Evolutionary conservation across 2,329 filamentous ascomycete species (phyloP), one percentile per base, ranked within the genome.

Genomic region (Basipetospora chlamydospora): DNA sequence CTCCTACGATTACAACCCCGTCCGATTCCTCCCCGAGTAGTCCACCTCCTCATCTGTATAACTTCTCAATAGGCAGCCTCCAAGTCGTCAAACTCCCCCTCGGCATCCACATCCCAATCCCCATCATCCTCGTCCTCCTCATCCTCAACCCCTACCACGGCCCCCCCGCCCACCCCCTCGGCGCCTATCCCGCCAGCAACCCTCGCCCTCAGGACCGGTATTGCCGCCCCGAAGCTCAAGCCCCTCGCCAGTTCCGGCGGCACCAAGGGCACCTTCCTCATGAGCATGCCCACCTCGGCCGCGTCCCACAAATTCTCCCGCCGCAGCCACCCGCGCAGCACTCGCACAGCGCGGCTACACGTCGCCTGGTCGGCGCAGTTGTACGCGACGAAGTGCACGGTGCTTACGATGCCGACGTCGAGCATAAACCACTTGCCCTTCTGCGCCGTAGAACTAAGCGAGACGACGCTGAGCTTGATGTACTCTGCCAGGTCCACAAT

Each of bases 281-380:
- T 12, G 11, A 37, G 28, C 35, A 20, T 30, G n/a, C 20, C 15
- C 10, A 37, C 17, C 28, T 37, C 35, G 20, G 35, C 26, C 7
- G 22, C 36, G 22, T 38, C 36, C 36, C 36, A 38, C 8, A 38
- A 28, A 23, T 38, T 26, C 36, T 38, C 36, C 15, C 23, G 30
- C 36, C 30, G 25, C 16, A 22, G 22, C 36, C 36, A 38, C 10
- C 30, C 36, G 13, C 25, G n/a, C 5, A 38, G 30, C 9, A 33
- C 18, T 11, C 7, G 12, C 17, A 38, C 7, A n/a, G 36, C 36
- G 6, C 29, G 15, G 15, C 28, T 16, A 15, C 36, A 22, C 22
- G 18, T 26, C 6, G 11, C 11, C 22, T 13, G 29, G 11, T 33
- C 30, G 29, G 18, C 11, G 25, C 23, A 38, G n/a, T 26, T 23